phyloP scores from a whole-genome alignment of 1,284 basidiomycete genomes.

The Erythrobasidium hasegawianum region DNA sequence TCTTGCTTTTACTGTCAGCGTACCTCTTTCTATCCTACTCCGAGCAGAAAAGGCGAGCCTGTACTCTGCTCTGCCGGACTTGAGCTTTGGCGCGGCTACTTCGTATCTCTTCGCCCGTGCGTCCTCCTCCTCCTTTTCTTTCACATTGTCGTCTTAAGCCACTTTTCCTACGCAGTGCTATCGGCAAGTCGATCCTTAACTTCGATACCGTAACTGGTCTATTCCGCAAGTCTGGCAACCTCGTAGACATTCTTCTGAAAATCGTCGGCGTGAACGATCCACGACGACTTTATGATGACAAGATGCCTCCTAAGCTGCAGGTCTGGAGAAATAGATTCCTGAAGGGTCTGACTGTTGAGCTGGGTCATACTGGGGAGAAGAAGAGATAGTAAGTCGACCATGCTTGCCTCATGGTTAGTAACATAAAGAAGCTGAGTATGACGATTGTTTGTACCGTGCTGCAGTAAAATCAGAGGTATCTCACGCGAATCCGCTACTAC shows the following conservation, averaged over 20 bases:
- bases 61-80: not conserved
- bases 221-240: conserved; percentile 6
- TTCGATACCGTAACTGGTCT: conserved; percentile 10
- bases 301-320: conserved; percentile 11
- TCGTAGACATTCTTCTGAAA: conserved; percentile 22
- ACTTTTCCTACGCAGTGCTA: not conserved
- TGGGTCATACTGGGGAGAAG: conserved; percentile 1
- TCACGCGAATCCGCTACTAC: conserved; percentile 1
- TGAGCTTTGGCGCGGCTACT: conserved; percentile 22
- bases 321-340: conserved; percentile 11
- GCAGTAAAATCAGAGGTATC: conserved; percentile 7
- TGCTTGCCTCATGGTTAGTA: not conserved
- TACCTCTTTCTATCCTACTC: not conserved
- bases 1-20: too few relatives aligned
- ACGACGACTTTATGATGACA: conserved; percentile 1
- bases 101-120: conserved; percentile 20
- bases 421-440: too few relatives aligned
- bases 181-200: conserved; percentile 16
- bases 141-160: not conserved
- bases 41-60: not conserved
- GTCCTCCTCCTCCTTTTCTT: not conserved
- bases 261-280: not conserved
- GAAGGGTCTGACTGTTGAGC: conserved; percentile 7
- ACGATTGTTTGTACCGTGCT: too few relatives aligned
- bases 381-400: conserved; percentile 10